Evolutionary conservation across 2,329 filamentous ascomycete genomes (phyloP).

Genomic region (Fonsecaea multimorphosa): DNA sequence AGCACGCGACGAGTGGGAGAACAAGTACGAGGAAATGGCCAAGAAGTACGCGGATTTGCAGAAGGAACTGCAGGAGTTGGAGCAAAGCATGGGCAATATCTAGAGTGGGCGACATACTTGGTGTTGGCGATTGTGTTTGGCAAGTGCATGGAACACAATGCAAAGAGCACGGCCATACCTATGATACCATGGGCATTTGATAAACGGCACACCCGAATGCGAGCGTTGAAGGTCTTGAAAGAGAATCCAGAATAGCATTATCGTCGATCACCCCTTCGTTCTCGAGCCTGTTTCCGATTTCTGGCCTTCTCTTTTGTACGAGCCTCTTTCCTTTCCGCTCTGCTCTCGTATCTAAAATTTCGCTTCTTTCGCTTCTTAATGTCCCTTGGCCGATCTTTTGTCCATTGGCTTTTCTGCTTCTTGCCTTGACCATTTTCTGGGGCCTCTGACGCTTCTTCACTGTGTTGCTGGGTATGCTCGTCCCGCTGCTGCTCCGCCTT

Average conservation of each 20-base stretch:
- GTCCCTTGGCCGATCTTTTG: slow-evolving; percentile 50
- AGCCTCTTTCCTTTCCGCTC: slow-evolving; percentile 73
- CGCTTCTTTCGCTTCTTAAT: slow-evolving; percentile 73
- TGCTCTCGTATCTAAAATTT: slow-evolving; percentile 91
- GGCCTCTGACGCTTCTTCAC: slow-evolving; percentile 43
- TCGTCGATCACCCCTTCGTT: slow-evolving; percentile 49
- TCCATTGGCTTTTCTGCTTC: slow-evolving; percentile 52
- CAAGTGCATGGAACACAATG: slow-evolving; percentile 28
- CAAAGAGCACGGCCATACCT: slow-evolving; percentile 35
- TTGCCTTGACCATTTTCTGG: slow-evolving; percentile 30
- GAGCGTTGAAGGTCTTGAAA: slow-evolving; percentile 32
- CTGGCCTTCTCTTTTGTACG: slow-evolving; percentile 68
- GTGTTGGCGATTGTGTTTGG: slow-evolving; percentile 21
- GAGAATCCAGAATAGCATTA: slow-evolving; percentile 34
- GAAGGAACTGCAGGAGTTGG: slow-evolving; percentile 91
- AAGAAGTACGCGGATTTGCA: slow-evolving; percentile 84
- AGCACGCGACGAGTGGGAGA: slow-evolving; percentile 91
- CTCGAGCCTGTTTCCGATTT: slow-evolving; percentile 73
- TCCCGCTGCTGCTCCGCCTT: slow-evolving; percentile 51
- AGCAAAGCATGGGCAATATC: slow-evolving; percentile 90
- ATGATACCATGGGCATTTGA: slow-evolving; percentile 38
- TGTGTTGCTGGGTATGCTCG: slow-evolving; percentile 39
- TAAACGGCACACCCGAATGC: slow-evolving; percentile 24
- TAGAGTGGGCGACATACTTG: slow-evolving; percentile 57
- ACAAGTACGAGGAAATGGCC: slow-evolving; percentile 96